Evolutionary conservation across 106 monocot genomes (phyloP).

Genomic region (Dendrobium nobile): DNA sequence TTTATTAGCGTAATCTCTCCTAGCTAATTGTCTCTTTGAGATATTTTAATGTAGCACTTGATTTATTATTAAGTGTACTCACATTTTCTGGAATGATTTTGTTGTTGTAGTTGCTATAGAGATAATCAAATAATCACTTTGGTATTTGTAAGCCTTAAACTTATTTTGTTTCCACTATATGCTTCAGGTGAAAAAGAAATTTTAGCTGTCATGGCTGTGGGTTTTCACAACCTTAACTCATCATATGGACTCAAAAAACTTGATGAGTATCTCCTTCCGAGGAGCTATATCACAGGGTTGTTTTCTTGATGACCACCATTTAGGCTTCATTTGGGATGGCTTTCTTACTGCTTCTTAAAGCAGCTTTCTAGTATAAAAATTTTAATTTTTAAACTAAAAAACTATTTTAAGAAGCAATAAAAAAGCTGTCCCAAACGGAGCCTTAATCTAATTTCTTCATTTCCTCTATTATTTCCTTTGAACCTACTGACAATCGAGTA

Average conservation of each 20-base stretch:
- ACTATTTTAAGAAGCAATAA: too few relatives aligned
- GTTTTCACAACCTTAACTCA: conserved; percentile 43
- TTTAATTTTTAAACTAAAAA: too few relatives aligned
- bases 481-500: neutral
- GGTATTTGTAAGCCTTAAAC: neutral
- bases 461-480: neutral
- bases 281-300: conserved; percentile 88
- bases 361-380: too few relatives aligned
- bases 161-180: neutral
- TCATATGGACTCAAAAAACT: conserved; percentile 74
- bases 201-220: conserved; percentile 45
- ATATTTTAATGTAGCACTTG: neutral
- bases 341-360: too few relatives aligned
- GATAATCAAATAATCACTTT: neutral
- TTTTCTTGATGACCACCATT: neutral
- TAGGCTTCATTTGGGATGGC: too few relatives aligned
- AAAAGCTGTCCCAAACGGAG: too few relatives aligned
- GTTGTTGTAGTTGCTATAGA: neutral
- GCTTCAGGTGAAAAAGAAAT: neutral
- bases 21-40: neutral
- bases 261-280: conserved; percentile 74
- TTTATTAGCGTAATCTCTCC: too few relatives aligned
- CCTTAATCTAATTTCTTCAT: neutral
- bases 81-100: neutral
- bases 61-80: neutral